Percentiles rank a stretch among this genome's conserved stretches.
These are phyloP conservation scores for Rhynchospora breviuscula DNA, from an alignment of 176 grass and related monocot genomes.

Conservation along the genomic window DNA sequence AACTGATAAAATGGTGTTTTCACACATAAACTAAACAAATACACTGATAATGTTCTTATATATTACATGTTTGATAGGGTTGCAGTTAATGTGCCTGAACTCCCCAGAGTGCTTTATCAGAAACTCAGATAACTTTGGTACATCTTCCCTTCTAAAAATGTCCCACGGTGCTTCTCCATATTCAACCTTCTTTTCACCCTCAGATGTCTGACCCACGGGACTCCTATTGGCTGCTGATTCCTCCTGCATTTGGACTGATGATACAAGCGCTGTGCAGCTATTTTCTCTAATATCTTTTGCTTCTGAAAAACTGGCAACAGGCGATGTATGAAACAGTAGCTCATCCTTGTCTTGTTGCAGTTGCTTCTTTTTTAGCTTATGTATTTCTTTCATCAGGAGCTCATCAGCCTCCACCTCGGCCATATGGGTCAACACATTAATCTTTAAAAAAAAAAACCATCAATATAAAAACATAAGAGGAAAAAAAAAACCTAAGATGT, in stretches of 20 bases:
- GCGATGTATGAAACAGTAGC: conserved; percentile 2
- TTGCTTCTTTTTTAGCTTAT: conserved; percentile 36
- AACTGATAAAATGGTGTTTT: background rate
- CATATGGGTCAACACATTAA: conserved; percentile 73
- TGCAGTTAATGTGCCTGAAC: conserved; percentile 58
- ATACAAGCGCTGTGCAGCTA: background rate
- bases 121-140: conserved; percentile 51
- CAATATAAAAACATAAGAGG: background rate
- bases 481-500: background rate
- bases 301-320: background rate
- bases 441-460: conserved; percentile 34
- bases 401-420: conserved; percentile 24
- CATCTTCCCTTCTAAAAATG: conserved; percentile 86
- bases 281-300: conserved; percentile 8
- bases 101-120: conserved; percentile 52
- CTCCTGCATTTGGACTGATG: conserved; percentile 10
- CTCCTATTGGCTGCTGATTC: conserved; percentile 2
- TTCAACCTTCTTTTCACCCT: background rate
- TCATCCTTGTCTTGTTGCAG: conserved; percentile 43
- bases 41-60: background rate
- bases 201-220: background rate
- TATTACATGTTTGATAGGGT: conserved; percentile 50
- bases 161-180: conserved; percentile 73
- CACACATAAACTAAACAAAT: background rate
- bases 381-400: conserved; percentile 3